Base-by-base conservation (phyloP, 2,329 filamentous ascomycete genomes). In the Zymoseptoria crescenta region DNA sequence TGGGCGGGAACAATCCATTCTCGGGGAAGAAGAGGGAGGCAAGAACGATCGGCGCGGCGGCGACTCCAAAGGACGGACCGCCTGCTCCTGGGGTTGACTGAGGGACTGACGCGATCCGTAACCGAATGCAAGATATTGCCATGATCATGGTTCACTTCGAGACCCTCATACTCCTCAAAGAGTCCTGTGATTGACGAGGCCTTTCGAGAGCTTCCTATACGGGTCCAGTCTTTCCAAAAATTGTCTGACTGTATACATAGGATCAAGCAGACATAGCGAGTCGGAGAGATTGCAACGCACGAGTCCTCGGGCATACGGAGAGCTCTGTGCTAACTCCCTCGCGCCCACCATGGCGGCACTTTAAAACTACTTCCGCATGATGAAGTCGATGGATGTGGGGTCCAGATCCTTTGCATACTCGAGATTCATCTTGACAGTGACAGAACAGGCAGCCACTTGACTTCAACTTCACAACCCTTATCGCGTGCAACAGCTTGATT, bases 1-100 rank as follows among this genome's bases (percentile, higher is more conserved):
- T 92, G 54, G 91, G 91, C 20, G 87, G 85, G 6, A 83, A 81
- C 27, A 80, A 79, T 55, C 80, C 78, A 19, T 82, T 81, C n/a
- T 80, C 74, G 27, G 64, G 68, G 55, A 70, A 69, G 63, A 70
- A 75, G 64, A 72, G 75, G 62, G 73, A 78, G 59, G 70, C 74
- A 49, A 81, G 76, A 71, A 78, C 74, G 64, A 77, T 80, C 41
- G 77, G 79, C 58, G 75, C 74, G 30, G 73, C 76, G 49, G 52
- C 41, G 27, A 66, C 61, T 45, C 62, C 74, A 9, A 73, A 73
- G 9, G 62, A 68, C 7, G 74, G 74, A n/a, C 63, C 71, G 20
- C 69, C 70, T 16, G 70, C 70, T 24, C 70, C 70, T 8, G 69
- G 62, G 13, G 59, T 73, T 54, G 71, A 73, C 60, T 73, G 62